Base-by-base conservation (phyloP, 768 basidiomycete species). In the Suillus fuscotomentosus region DNA sequence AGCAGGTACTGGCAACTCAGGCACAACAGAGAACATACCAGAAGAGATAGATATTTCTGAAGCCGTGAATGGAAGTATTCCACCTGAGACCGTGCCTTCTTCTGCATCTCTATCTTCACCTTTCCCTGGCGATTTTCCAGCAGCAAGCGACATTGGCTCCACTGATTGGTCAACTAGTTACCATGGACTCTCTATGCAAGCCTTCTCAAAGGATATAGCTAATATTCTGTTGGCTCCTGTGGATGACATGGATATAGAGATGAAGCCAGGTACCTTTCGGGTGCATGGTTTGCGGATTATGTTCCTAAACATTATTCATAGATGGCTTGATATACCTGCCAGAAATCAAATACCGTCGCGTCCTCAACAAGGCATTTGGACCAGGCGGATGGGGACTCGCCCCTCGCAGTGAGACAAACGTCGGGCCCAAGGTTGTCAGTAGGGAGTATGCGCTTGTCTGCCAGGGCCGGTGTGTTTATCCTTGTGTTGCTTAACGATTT, bases 381-480 rank as follows among this genome's bases (percentile, higher is more conserved):
- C 97, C 97, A 22, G 97, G 97, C 8, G 95, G 90, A 6, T 98
- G 97, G 97, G 97, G 97, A 13, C 85, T 98, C 53, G 97, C 96
- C 14, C 97, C 97, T 2, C 84, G 97, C 15, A 89, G 91, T 53
- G 94, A 97, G 77, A 95, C 94, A 7, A 92, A 95, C 69, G 92
- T 98, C 10, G 87, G 91, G 0, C 89, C 91, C 2, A 91, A 86
- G 73, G 82, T 96, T 60, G 95, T 98, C 47, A 94, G 92, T 70
- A 80, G 97, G 60, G 97, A 98, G 75, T 99, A 97, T 79, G 97
- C 93, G 0, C 84, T 99, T 41, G 91, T 99, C 22, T 97, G 95
- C 71, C 84, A 94, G 41, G 97, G 97, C 60, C 79, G 96, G 94
- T 94, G 34, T 50, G 89, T 36, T 24, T 7, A 47, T 34, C 48